Evolutionary conservation across 768 basidiomycete species (phyloP), one percentile per base, ranked within the genome.

Genomic region (Lentinula boryana): DNA sequence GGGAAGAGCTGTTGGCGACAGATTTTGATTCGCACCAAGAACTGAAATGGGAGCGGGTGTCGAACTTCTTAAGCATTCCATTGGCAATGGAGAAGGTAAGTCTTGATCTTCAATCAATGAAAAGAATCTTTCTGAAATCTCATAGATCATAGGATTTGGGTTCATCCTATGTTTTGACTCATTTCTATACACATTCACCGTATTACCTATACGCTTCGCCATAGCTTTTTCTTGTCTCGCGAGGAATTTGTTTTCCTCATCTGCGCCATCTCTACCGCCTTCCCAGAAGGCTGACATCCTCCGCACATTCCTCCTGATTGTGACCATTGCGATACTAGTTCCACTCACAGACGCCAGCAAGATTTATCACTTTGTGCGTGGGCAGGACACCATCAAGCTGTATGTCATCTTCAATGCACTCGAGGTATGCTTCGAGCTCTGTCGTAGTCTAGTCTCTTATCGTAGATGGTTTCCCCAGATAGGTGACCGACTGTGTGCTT

Each of bases 371-470:
- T 89, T 89, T 15, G 98, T 99, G 59, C 87, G 97, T 21, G 96
- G 95, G 0, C 97, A 98, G 73, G 97, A 99, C 66, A 97, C 94
- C 2, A 96, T 99, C 76, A 99, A 98, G 76, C 75, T 99, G 53
- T 98, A 98, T 76, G 97, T 99, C 62, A 96, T 99, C 55, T 99
- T 98, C 76, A 98, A 98, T 72, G 95, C 95, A 10, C 80, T 99
- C 6, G 97, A 99, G 83, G 96, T 96, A 72, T 60, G 86, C 70
- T 56, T 31, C 21, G n/a, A 33, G 16, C 58, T 60, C 18, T 31
- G 6, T 7, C 6, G 48, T 33, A 13, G 5, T 43, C 6, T 33
- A 9, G 1, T 38, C 48, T 12, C 53, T 16, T 41, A 48, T 44
- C 12, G 33, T 61, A 13, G 13, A 38, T 13, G 7, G 31, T 21